A percentile compares a stretch with the other conserved stretches of the same genome.
These are phyloP conservation scores for Phenoliferia sp. DNA, from an alignment of 1,284 basidiomycete genomes.

Conservation along the genomic window DNA sequence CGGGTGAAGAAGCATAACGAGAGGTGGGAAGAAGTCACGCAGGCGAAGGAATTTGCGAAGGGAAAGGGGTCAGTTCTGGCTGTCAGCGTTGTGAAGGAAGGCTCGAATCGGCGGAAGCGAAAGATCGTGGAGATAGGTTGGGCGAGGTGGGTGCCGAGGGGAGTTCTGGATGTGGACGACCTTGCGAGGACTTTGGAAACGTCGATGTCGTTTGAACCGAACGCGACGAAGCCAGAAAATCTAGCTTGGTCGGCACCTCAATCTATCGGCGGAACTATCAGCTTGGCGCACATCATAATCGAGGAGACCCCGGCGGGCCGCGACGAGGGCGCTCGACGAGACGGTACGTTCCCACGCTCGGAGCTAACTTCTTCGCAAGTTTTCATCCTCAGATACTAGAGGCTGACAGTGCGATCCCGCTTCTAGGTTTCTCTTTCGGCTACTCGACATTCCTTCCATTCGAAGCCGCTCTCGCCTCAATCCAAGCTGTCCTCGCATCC, in stretches of 20 bases:
- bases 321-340: background rate
- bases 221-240: background rate
- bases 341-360: background rate
- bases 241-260: background rate
- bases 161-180: background rate
- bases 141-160: background rate
- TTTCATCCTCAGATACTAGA: background rate
- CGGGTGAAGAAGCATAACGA: background rate
- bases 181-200: background rate
- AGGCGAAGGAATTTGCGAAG: background rate
- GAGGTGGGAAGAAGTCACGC: background rate
- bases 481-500: background rate
- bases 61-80: background rate
- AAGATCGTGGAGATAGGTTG: background rate
- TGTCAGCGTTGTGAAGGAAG: background rate
- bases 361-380: background rate
- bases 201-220: background rate
- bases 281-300: background rate
- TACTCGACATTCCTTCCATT: background rate
- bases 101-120: background rate
- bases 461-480: background rate
- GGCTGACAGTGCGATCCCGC: background rate
- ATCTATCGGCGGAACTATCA: background rate
- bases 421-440: background rate
- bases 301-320: background rate